Evolutionary conservation across 176 grass and related monocot species (phyloP), one percentile per base, ranked within the genome.

Genomic region (Eleusine indica): DNA sequence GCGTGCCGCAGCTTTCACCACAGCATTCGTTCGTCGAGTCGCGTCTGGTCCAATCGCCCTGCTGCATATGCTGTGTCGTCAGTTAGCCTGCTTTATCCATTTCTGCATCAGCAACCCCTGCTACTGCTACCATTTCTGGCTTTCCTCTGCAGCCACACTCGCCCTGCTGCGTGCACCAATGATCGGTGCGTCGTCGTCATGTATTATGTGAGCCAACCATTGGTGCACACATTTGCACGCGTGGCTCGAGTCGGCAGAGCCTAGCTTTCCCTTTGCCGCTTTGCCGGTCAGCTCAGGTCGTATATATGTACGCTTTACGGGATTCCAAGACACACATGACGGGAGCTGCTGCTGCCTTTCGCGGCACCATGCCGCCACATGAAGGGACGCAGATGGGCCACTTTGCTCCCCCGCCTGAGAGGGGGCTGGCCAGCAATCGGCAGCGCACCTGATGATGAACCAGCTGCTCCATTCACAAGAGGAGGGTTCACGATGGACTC

Each of bases 261-360:
- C 32, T 35, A 4, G 28, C 64, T 66, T 37, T 1, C 29, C 3
- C 25, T 37, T 2, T 29, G 29, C 28, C 8, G 28, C 63, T 35
- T 66, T 66, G 64, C 64, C 12, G 22, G 9, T 15, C 63, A 14
- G 5, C 13, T 15, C 15, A 17, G 65, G 32, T 38, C 65, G 32
- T 18, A 18, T 67, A 7, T 5, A 39, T 6, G 35, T 67, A 39
- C 65, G 32, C 65, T 67, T 67, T 67, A 30, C 30, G 32, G 32
- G 65, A 67, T 67, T 67, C 65, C 65, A 14, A 4, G 62, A 65
- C 32, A 67, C 65, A 67, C 35, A 67, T 63, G n/a, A 57, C 32
- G 32, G 32, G 32, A 35, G 32, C 32, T 35, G 32, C 53, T 21
- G 15, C 53, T 17, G 5, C 3, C 53, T 57, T 57, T 17, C 15